phyloP scores from a whole-genome alignment of 1,284 basidiomycete genomes.

The Cystobasidium pallidum region DNA sequence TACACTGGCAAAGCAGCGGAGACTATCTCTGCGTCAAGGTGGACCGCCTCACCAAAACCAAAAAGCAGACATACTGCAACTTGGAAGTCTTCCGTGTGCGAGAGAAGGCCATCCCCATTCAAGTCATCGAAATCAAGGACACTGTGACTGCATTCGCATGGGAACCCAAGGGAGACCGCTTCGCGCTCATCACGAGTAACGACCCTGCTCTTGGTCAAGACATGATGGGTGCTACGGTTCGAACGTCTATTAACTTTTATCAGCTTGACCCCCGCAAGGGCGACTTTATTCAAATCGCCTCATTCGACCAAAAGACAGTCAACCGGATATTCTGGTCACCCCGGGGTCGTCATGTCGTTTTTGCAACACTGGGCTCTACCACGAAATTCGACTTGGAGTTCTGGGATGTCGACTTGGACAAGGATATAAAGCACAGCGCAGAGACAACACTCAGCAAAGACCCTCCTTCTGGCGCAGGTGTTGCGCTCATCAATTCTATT shows the following conservation, averaged over 20 bases:
- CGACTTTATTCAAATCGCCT: constrained; percentile 86
- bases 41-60: constrained; percentile 98
- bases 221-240: constrained; percentile 86
- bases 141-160: constrained; percentile 96
- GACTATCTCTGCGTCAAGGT: constrained; percentile 99
- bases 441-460: constrained; percentile 69
- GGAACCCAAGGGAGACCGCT: constrained; percentile 96
- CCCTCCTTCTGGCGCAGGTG: constrained; percentile 66
- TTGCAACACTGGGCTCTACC: constrained; percentile 92
- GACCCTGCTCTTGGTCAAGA: constrained; percentile 91
- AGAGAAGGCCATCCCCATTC: constrained; percentile 97
- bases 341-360: constrained; percentile 90
- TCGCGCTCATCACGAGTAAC: constrained; percentile 91
- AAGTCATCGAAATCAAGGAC: constrained; percentile 97
- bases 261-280: constrained; percentile 91
- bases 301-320: constrained; percentile 81
- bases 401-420: constrained; percentile 88
- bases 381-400: constrained; percentile 98
- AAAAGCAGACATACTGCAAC: constrained; percentile 98
- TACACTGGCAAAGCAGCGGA: constrained; percentile 98
- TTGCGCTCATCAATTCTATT: constrained; percentile 78
- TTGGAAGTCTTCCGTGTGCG: constrained; percentile 96
- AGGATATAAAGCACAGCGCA: constrained; percentile 66
- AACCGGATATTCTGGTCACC: constrained; percentile 99
- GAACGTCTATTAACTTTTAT: constrained; percentile 96